phyloP scores from a whole-genome alignment of 805 yeast species.

The Myxozyma neotropica region DNA sequence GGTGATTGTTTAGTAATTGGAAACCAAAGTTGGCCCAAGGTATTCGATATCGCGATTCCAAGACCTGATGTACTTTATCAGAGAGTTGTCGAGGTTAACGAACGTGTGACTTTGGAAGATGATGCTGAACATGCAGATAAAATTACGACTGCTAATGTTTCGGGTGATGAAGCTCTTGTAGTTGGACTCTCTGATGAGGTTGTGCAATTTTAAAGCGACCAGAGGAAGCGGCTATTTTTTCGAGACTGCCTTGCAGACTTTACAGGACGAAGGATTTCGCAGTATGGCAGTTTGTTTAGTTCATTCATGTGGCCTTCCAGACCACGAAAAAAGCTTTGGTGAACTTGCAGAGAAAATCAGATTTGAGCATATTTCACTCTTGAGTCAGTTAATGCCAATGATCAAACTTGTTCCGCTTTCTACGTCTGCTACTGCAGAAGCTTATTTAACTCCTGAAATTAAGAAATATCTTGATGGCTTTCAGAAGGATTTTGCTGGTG shows the following conservation, averaged over 20 bases:
- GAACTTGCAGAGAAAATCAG: slow-evolving; percentile 65
- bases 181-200: slow-evolving; percentile 70
- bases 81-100: slow-evolving; percentile 81
- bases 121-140: slow-evolving; percentile 69
- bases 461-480: slow-evolving; percentile 64
- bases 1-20: slow-evolving; percentile 82
- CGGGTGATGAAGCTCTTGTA: slow-evolving; percentile 43
- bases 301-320: slow-evolving; percentile 73
- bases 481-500: slow-evolving; percentile 61
- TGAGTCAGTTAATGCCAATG: slow-evolving; percentile 74
- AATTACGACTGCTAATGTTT: slow-evolving; percentile 32
- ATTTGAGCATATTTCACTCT: slow-evolving; percentile 65
- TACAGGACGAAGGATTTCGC: slow-evolving; percentile 60
- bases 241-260: slow-evolving; percentile 46
- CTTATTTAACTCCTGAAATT: slow-evolving; percentile 80
- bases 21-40: slow-evolving; percentile 87
- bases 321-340: slow-evolving; percentile 66
- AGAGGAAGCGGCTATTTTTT: slow-evolving; percentile 49
- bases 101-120: slow-evolving; percentile 82
- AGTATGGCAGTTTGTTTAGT: slow-evolving; percentile 72
- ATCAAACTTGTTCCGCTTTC: slow-evolving; percentile 75
- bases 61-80: slow-evolving; percentile 74
- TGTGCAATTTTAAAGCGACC: slow-evolving; percentile 58
- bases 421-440: slow-evolving; percentile 77
- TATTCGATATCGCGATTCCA: slow-evolving; percentile 77